Evolutionary conservation across 1,284 basidiomycete species (phyloP).

Genomic region (Tetrapyrgos nigripes): DNA sequence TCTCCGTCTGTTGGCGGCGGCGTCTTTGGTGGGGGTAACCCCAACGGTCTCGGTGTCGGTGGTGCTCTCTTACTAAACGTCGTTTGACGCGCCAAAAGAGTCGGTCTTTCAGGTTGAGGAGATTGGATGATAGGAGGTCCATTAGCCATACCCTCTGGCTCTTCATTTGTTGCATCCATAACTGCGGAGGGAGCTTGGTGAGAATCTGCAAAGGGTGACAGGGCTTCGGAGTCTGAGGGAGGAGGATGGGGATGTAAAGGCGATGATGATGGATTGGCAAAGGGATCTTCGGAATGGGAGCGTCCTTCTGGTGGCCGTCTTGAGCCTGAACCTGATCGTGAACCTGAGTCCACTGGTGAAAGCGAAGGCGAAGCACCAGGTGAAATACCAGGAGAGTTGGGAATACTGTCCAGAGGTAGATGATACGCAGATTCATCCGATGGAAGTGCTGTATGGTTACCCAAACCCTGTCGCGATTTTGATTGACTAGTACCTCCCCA

Average conservation of each 20-base stretch:
- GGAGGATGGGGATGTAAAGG: too few relatives aligned
- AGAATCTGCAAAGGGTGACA: slow-evolving; percentile 18
- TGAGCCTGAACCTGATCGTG: too few relatives aligned
- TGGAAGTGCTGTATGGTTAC: slow-evolving; percentile 49
- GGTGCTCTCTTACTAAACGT: slow-evolving; percentile 29
- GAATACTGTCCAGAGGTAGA: slow-evolving; percentile 59
- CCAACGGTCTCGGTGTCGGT: slow-evolving; percentile 60
- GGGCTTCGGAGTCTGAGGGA: slow-evolving; percentile 28
- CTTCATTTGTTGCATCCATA: slow-evolving; percentile 32
- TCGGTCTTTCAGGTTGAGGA: slow-evolving; percentile 24
- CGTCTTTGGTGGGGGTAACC: slow-evolving; percentile 60
- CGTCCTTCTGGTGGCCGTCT: too few relatives aligned
- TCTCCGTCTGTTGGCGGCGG: too few relatives aligned
- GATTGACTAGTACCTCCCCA: slow-evolving; percentile 45
- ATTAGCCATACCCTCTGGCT: background rate
- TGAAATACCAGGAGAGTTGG: slow-evolving; percentile 43
- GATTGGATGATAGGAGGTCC: slow-evolving; percentile 1
- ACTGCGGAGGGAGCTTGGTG: slow-evolving; percentile 29
- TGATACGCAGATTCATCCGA: slow-evolving; percentile 56
- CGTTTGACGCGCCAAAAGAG: slow-evolving; percentile 23
- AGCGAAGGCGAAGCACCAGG: slow-evolving; percentile 48
- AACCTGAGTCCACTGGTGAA: slow-evolving; percentile 36
- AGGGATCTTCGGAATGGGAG: slow-evolving; percentile 51
- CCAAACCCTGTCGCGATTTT: slow-evolving; percentile 39
- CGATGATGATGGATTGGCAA: slow-evolving; percentile 58